phyloP scores from a whole-genome alignment of 2,329 filamentous ascomycete species.

The Colletotrichum australisinense region DNA sequence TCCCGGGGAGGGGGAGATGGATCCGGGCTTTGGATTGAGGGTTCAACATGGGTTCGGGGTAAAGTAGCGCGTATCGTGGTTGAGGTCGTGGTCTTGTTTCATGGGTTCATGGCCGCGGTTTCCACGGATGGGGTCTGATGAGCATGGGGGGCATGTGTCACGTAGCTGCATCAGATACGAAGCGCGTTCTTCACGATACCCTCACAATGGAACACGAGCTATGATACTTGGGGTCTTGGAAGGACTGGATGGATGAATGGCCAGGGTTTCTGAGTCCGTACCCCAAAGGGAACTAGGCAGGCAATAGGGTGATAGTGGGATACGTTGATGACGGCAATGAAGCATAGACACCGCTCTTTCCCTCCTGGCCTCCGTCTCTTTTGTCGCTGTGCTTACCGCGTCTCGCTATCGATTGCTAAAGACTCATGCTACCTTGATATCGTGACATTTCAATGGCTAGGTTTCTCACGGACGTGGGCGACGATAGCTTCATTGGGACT shows the following conservation, averaged over 20 bases:
- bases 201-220: background rate
- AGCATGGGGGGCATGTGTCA: background rate
- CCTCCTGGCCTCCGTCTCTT: background rate
- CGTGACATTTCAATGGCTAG: background rate
- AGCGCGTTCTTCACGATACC: background rate
- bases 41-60: background rate
- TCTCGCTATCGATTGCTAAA: background rate
- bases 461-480: background rate
- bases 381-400: background rate
- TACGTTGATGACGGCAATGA: constrained; percentile 11
- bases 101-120: background rate
- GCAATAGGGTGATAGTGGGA: background rate
- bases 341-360: constrained; percentile 16
- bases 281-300: background rate
- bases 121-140: background rate
- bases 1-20: background rate
- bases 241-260: too few relatives aligned
- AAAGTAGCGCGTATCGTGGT: background rate
- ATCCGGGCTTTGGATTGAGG: background rate
- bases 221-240: background rate
- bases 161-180: background rate
- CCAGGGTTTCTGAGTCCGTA: background rate
- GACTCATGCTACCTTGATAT: background rate
- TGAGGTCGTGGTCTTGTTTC: too few relatives aligned
- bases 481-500: background rate